These are phyloP conservation scores for Aspergillus pseudoterreus DNA, from an alignment of 2,329 filamentous ascomycete genomes.

Conservation along the genomic window DNA sequence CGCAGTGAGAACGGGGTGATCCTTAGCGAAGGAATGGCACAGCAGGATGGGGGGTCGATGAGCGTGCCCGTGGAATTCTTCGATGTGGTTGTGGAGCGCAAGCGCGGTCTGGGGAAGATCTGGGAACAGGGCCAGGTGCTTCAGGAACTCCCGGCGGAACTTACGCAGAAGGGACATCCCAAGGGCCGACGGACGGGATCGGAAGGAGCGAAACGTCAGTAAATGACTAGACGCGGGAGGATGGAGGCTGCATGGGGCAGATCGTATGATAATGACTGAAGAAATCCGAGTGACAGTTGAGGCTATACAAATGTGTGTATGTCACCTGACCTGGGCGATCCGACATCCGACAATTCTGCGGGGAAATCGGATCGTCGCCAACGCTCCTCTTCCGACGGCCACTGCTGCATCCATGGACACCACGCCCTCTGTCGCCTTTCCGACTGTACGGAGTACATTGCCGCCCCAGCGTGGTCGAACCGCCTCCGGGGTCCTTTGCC, in stretches of 20 bases:
- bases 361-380: slow-evolving; percentile 19
- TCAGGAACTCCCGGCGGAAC: slow-evolving; percentile 46
- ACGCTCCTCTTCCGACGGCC: background rate
- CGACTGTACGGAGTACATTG: background rate
- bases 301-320: background rate
- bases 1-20: slow-evolving; percentile 74
- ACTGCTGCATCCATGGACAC: background rate
- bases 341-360: slow-evolving; percentile 16
- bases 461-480: background rate
- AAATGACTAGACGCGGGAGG: too few relatives aligned
- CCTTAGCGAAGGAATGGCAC: slow-evolving; percentile 52
- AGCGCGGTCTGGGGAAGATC: slow-evolving; percentile 66
- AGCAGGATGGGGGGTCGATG: slow-evolving; percentile 50
- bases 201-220: background rate
- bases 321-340: background rate
- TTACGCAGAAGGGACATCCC: slow-evolving; percentile 37
- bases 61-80: slow-evolving; percentile 67
- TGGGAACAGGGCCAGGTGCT: slow-evolving; percentile 55
- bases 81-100: slow-evolving; percentile 68
- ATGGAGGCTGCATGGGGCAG: background rate
- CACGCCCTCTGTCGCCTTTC: background rate
- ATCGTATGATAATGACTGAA: too few relatives aligned
- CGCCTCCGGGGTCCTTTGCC: background rate
- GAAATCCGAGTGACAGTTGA: background rate
- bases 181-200: slow-evolving; percentile 19